Evolutionary conservation across 257 asterid species (phyloP).

Genomic region (Capsicum rhomboideum): DNA sequence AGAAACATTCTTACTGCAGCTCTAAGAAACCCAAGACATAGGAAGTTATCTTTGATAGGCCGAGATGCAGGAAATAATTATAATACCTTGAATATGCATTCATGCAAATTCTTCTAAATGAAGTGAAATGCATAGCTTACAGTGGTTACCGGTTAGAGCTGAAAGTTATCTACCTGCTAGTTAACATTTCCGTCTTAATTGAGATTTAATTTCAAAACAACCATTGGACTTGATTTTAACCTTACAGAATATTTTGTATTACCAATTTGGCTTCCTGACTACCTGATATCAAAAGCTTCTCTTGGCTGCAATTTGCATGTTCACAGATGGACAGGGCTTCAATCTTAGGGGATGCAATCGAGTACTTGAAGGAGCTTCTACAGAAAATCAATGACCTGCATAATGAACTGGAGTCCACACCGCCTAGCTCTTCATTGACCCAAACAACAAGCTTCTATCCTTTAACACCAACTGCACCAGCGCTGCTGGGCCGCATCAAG

Average conservation of each 20-base stretch:
- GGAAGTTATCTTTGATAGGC: background rate
- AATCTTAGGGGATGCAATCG: constrained; percentile 85
- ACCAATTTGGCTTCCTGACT: background rate
- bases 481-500: constrained; percentile 55
- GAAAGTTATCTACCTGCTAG: background rate
- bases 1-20: background rate
- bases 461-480: constrained; percentile 58
- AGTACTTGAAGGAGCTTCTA: constrained; percentile 73
- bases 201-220: background rate
- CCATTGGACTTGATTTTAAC: background rate
- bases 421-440: constrained; percentile 45
- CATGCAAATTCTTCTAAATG: background rate
- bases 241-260: background rate
- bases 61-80: background rate
- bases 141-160: background rate
- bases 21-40: background rate
- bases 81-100: background rate
- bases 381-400: constrained; percentile 81
- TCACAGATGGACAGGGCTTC: constrained; percentile 90
- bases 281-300: background rate
- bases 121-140: background rate
- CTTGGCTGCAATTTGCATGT: background rate
- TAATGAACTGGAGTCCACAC: constrained; percentile 68
- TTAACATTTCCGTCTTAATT: background rate
- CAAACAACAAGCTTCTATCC: constrained; percentile 63